Base-by-base conservation (phyloP, 2,329 filamentous ascomycete genomes). In the Aspergillus clavatus region DNA sequence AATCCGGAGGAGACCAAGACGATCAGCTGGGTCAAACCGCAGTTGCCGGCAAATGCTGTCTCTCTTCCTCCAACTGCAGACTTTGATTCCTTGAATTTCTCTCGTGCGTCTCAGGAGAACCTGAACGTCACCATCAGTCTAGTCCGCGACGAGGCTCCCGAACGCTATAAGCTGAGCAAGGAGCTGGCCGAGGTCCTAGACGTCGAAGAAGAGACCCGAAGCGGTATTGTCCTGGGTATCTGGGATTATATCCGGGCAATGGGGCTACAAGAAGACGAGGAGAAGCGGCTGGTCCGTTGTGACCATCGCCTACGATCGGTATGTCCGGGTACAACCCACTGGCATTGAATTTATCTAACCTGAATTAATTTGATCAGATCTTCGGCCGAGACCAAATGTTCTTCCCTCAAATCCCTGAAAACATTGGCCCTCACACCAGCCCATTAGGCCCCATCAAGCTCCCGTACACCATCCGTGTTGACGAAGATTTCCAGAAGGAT, bases 231-330 rank as follows among this genome's bases (percentile, higher is more conserved):
- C 22, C 87, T 94, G 76, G 90, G 87, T 11, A 79, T 98, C 24
- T 98, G 90, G 89, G 90, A 96, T 63, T 98, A 98, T 60, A 87
- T 95, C 54, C 84, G 88, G 56, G 77, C 87, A 16, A 86, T 87
- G 75, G 83, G 84, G 14, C 74, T 98, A 38, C 89, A 95, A 65
- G 91, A 96, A 63, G 90, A 95, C 53, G 91, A 97, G 48, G 93
- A 98, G 65, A 93, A 93, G 73, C 81, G 93, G 50, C 86, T 87
- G 49, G 91, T 98, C 57, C 84, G 87, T 29, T 97, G 93, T 62
- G 91, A 98, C 62, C 85, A 90, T 35, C 77, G 84, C 38, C 68
- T 98, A 42, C 85, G 80, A 70, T 81, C 81, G 68, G 89, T 95
- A 71, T 61, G 80, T 66, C 27, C 28, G 31, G 14, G 43, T 39